Percentiles rank a stretch among this genome's conserved stretches.
phyloP scores from a whole-genome alignment of 1,284 basidiomycete genomes.

The Tetrapyrgos nigripes region DNA sequence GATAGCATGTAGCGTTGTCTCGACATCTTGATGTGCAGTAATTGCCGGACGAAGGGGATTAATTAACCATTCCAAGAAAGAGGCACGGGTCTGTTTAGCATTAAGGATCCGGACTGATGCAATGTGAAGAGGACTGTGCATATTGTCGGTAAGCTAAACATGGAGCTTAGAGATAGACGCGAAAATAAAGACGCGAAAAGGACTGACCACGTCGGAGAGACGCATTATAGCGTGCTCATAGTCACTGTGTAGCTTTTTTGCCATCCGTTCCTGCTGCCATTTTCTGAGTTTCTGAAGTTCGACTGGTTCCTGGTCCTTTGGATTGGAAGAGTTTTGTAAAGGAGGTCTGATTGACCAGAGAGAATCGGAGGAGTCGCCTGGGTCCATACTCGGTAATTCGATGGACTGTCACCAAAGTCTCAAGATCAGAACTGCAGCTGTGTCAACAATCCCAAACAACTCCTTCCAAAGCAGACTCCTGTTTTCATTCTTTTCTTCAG shows the following conservation, averaged over 20 bases:
- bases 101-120: conserved; percentile 85
- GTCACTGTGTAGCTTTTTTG: conserved; percentile 73
- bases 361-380: conserved; percentile 8
- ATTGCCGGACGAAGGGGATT: conserved; percentile 54
- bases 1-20: conserved; percentile 72
- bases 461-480: neutral
- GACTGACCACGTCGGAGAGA: conserved; percentile 74
- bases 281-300: conserved; percentile 59
- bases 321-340: conserved; percentile 57
- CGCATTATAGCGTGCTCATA: conserved; percentile 77
- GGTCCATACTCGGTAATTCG: conserved; percentile 6
- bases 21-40: conserved; percentile 44
- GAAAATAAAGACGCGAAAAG: conserved; percentile 2
- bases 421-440: neutral
- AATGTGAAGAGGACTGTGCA: conserved; percentile 64
- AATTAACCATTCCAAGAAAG: conserved; percentile 84
- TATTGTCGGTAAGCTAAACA: conserved; percentile 68
- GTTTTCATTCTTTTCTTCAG: neutral
- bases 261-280: conserved; percentile 65
- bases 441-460: neutral
- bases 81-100: conserved; percentile 72
- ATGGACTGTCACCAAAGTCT: neutral
- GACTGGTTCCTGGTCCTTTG: conserved; percentile 60
- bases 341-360: conserved; percentile 49
- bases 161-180: neutral